Base-by-base conservation (phyloP, 345 rosid genomes). In the Corchorus capsularis region DNA sequence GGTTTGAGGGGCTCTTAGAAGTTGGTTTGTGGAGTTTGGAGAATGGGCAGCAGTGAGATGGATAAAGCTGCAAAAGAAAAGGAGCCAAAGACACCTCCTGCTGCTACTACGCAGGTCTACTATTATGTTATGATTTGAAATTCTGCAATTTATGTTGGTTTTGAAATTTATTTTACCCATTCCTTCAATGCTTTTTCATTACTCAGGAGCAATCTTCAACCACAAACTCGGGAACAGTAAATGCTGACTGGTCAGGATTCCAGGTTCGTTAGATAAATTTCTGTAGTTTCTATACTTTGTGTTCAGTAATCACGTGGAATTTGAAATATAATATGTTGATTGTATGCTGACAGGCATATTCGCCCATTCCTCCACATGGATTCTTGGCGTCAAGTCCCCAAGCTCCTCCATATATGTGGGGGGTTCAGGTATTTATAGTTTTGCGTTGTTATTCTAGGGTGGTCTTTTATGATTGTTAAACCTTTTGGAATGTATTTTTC, bases 371-470 rank as follows among this genome's bases (percentile, higher is more conserved):
- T 57, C 97, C 98, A 15, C 99, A 89, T 87, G 98, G 99, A 27
- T 95, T 87, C 87, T 76, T 96, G 87, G 96, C 98, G 63, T 90
- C 98, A 78, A 96, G 92, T 84, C 98, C 99, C 78, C 99, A 96
- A 84, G 92, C 97, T 80, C 99, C 86, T 75, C 98, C 99, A 74
- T 96, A 96, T 77, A 93, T 96, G 99, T 96, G 99, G 99, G 98
- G 99, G 3, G 99, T 96, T 79, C 99, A 96, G 98, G 99, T 96
- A 86, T 66, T 27, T 71, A 62, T 10, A 65, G 75, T 74, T 70
- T 54, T 69, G 17, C 22, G 46, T 52, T 46, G 52, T 17, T 78
- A n/a, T 39, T 45, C 6, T 47, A 15, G 8, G 46, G 10, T 53
- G 4, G 43, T 41, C 13, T 43, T 8, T 43, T 37, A 41, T 41